Evolutionary conservation across 805 yeast genomes (phyloP), one percentile per base, ranked within the genome.

Genomic region (Kuraishia piskuri): DNA sequence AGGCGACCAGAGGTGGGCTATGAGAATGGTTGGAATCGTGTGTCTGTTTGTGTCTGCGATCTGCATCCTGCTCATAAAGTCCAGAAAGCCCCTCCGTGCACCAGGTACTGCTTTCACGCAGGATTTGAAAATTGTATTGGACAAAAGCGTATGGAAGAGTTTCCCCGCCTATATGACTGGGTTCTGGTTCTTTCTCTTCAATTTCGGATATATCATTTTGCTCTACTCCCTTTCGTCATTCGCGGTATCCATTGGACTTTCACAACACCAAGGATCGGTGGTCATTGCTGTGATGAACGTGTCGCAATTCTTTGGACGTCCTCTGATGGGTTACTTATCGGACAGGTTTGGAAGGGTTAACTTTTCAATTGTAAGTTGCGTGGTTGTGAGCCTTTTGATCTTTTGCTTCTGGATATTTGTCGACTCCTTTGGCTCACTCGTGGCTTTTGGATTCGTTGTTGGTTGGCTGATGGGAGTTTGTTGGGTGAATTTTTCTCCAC

Each of bases 291-390:
- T 74, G 10, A 60, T 77, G 53, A 78, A 76, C 55, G 70, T 73
- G 8, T 70, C 74, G 0, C 83, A 79, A 59, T 65, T 71, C 5
- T 55, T 78, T 17, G 83, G 83, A 5, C 68, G 84, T 59, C 80
- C 82, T 1, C 8, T 61, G 12, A 70, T 78, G 60, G 84, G 83
- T 0, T 56, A 68, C 2, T 31, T 67, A 1, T 75, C 78, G 52
- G 82, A 78, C 54, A 65, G 62, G 46, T 61, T 64, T 50, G 84
- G 84, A 1, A 67, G 80, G 55, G 65, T 75, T 3, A 79, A 79
- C 57, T 63, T 73, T 23, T 69, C 80, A 2, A 61, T 72, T 14
- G 26, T 61, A 9, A 59, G 71, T 1, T 68, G 77, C 2, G 20
- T 63, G 2, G 54, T 73, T 5, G 63, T 72, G 22, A 57, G 68